These are phyloP conservation scores for Fusarium sp. DNA, from an alignment of 2,329 filamentous ascomycete genomes.

Conservation along the genomic window DNA sequence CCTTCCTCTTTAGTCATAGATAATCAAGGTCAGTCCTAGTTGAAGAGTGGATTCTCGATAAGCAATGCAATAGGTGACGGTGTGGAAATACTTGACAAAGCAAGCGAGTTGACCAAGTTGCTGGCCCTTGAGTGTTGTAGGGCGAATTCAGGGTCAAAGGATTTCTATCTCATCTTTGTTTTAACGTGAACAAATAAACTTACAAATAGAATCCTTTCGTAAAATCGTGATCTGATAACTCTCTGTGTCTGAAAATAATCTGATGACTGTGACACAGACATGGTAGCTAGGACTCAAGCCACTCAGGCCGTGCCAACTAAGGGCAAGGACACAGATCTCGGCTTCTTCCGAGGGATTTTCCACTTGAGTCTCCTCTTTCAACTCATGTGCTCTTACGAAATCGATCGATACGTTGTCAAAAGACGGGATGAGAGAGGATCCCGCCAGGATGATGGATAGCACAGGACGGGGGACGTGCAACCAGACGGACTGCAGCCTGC, in stretches of 20 bases:
- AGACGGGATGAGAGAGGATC: background rate
- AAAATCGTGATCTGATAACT: background rate
- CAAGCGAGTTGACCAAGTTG: background rate
- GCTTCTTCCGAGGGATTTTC: constrained; percentile 7
- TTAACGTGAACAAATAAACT: background rate
- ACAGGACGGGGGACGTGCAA: background rate
- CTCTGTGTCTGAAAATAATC: background rate
- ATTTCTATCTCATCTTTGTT: background rate
- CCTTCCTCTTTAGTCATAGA: constrained; percentile 11
- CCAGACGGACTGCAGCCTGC: background rate
- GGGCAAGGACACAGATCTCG: background rate
- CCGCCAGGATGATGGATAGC: background rate
- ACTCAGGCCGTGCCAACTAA: background rate
- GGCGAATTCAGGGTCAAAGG: background rate
- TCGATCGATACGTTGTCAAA: background rate
- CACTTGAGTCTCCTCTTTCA: background rate
- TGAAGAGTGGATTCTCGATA: background rate
- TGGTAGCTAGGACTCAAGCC: background rate
- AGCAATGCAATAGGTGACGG: background rate
- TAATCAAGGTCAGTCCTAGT: constrained; percentile 1
- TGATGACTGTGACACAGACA: background rate
- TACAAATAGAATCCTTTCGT: background rate
- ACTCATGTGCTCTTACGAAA: constrained; percentile 1
- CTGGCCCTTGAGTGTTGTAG: background rate
- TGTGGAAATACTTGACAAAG: background rate